A percentile compares a stretch with the other conserved stretches of the same genome.
These are phyloP conservation scores for Salix koriyanagi DNA, from an alignment of 345 rosid species.

Conservation along the genomic window DNA sequence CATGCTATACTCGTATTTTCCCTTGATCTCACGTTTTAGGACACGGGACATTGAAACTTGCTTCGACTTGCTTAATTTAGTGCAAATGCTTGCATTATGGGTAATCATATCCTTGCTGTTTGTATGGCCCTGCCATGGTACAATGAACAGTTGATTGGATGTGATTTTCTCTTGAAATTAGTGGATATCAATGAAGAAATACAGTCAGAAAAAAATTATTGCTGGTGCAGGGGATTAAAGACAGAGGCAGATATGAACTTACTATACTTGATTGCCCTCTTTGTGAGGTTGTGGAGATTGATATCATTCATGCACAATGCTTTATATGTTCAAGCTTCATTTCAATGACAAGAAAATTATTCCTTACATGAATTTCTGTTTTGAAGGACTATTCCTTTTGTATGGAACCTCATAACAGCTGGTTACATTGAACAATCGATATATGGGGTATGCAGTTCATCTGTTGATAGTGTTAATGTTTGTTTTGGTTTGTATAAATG, in stretches of 20 bases:
- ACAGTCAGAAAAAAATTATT: not conserved
- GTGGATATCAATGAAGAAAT: not conserved
- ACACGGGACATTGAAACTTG: not conserved
- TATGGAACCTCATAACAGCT: conserved; percentile 86
- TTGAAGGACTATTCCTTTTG: conserved; percentile 93
- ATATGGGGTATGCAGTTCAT: conserved; percentile 62
- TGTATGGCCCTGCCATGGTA: not conserved
- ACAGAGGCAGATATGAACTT: not conserved
- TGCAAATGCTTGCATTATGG: not conserved
- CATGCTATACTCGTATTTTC: not conserved
- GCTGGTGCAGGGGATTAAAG: not conserved
- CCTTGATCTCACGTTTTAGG: not conserved
- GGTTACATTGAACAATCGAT: conserved; percentile 84
- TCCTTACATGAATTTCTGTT: conserved; percentile 4
- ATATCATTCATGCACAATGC: not conserved
- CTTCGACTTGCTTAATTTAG: not conserved
- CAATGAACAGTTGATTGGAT: not conserved
- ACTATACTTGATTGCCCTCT: not conserved
- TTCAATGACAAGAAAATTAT: not conserved
- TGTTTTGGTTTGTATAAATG: conserved; percentile 5
- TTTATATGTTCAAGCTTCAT: not conserved
- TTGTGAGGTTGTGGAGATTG: not conserved
- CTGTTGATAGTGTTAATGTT: not conserved
- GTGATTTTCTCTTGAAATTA: not conserved
- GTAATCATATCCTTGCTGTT: not conserved